Conservation (phyloP, 768 basidiomycete genomes). For the Vishniacozyma victoriae region DNA sequence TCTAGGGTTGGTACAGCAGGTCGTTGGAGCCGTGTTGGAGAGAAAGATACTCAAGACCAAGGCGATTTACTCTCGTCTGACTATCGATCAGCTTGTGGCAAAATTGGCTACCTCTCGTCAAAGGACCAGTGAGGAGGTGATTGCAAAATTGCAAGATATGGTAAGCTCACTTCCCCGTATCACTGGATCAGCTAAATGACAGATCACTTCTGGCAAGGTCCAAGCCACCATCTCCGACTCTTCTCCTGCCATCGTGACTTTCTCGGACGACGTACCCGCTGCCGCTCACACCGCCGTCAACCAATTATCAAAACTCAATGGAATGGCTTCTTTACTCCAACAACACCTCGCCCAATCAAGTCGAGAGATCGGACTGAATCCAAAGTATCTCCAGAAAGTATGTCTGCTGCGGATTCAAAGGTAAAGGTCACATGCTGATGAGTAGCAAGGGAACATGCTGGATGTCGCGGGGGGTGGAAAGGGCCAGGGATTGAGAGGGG, state of each 20-base stretch:
- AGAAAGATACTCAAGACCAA: constrained; percentile 21
- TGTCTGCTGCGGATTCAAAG: constrained; percentile 1
- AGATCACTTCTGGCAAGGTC: constrained; percentile 10
- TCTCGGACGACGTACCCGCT: constrained; percentile 11
- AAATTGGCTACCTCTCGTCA: constrained; percentile 10
- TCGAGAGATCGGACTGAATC: constrained; percentile 15
- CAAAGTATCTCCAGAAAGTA: constrained; percentile 31
- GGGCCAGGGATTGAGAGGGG: no score
- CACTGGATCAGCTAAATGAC: no score
- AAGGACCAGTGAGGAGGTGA: constrained; percentile 7
- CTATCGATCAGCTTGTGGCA: constrained; percentile 15
- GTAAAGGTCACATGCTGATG: not conserved
- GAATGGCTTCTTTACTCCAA: constrained; percentile 12
- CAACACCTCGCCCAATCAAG: constrained; percentile 10
- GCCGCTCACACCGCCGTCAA: not conserved
- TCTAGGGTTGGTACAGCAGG: constrained; percentile 26
- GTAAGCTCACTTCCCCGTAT: constrained; percentile 5
- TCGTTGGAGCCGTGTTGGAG: constrained; percentile 21
- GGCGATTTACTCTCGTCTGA: constrained; percentile 27
- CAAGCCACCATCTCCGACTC: constrained; percentile 6
- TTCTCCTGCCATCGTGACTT: constrained; percentile 20
- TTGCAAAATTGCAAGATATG: constrained; percentile 15
- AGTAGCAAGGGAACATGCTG: constrained; percentile 14
- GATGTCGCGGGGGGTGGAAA: constrained; percentile 2
- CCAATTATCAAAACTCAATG: constrained; percentile 9